Conservation (phyloP, 1,284 basidiomycete species). For the Hortiboletus rubellus region DNA sequence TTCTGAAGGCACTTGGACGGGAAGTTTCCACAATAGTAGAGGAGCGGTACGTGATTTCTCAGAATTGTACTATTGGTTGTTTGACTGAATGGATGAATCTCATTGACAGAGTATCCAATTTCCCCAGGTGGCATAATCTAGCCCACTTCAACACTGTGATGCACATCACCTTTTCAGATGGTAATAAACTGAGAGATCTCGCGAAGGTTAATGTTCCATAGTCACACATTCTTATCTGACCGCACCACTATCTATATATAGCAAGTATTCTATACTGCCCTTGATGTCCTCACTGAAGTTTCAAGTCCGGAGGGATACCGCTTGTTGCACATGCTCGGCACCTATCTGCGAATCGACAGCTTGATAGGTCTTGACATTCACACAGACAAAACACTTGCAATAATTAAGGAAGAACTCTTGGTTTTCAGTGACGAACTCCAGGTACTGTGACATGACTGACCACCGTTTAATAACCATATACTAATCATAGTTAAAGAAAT, state of each 20-base stretch:
- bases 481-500: neutral
- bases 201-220: neutral
- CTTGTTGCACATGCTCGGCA: neutral
- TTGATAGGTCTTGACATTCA: neutral
- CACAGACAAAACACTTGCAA: neutral
- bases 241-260: neutral
- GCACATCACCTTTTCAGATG: neutral
- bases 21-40: neutral
- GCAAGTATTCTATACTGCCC: neutral
- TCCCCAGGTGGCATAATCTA: neutral
- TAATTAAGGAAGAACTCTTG: neutral
- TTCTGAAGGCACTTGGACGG: neutral
- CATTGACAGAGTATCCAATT: neutral
- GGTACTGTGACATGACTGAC: neutral
- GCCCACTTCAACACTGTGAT: neutral
- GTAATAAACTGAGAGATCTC: neutral
- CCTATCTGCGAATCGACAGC: neutral
- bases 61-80: neutral
- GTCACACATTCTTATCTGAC: neutral
- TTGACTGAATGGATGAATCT: neutral
- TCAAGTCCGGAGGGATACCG: neutral
- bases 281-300: neutral
- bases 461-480: neutral
- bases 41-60: neutral
- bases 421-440: neutral